Evolutionary conservation across 2,329 filamentous ascomycete species (phyloP).

Genomic region (Chaetoscypha palmicola): DNA sequence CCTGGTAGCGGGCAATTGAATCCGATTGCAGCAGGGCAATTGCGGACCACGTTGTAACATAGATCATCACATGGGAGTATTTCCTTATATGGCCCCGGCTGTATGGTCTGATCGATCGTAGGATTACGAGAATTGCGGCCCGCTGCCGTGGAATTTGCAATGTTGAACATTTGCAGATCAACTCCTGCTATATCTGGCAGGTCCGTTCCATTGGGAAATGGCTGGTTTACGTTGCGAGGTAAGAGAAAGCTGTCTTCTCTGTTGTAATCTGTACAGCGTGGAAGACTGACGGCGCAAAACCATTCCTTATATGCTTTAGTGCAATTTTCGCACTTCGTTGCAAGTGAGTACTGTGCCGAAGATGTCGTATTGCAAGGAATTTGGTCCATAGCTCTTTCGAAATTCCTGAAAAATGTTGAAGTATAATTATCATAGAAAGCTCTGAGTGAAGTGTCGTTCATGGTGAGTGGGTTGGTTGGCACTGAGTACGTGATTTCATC

Average conservation of each 20-base stretch:
- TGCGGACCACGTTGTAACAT: slow-evolving; percentile 79
- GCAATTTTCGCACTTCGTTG: slow-evolving; percentile 69
- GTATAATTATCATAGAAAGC: slow-evolving; percentile 75
- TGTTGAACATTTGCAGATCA: slow-evolving; percentile 28
- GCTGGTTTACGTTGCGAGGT: slow-evolving; percentile 62
- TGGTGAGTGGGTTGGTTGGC: slow-evolving; percentile 61
- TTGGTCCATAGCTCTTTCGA: slow-evolving; percentile 74
- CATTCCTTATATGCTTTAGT: slow-evolving; percentile 78
- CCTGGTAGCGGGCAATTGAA: slow-evolving; percentile 64
- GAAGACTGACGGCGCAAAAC: slow-evolving; percentile 90
- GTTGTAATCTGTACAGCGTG: slow-evolving; percentile 81
- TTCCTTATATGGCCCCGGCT: slow-evolving; percentile 90
- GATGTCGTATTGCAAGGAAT: slow-evolving; percentile 73
- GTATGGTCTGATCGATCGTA: slow-evolving; percentile 62
- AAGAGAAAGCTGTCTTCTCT: slow-evolving; percentile 43
- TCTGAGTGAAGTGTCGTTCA: slow-evolving; percentile 54
- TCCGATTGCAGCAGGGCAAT: slow-evolving; percentile 68
- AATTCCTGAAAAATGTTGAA: slow-evolving; percentile 61
- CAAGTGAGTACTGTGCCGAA: slow-evolving; percentile 74
- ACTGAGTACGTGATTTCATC: slow-evolving; percentile 85
- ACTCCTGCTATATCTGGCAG: too few relatives aligned
- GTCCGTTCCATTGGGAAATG: slow-evolving; percentile 62
- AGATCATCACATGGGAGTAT: slow-evolving; percentile 81
- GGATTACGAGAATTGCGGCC: slow-evolving; percentile 59
- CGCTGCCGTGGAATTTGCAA: slow-evolving; percentile 15